Evolutionary conservation across 371 early-diverging fungal species (phyloP), one percentile per base, ranked within the genome.

Genomic region (Batrachochytrium dendrobatidis): DNA sequence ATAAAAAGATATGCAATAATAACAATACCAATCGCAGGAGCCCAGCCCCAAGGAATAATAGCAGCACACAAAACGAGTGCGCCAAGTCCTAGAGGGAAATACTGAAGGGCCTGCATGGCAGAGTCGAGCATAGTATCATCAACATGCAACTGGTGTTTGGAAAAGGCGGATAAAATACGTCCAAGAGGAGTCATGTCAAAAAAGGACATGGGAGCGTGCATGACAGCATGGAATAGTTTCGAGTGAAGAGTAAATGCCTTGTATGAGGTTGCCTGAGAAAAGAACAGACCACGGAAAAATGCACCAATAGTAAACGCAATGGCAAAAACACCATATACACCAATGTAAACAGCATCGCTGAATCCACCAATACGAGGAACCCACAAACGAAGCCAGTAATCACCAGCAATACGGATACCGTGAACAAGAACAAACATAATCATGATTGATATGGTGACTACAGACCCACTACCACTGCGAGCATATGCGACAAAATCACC

Each of bases 161-260:
- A 73, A 61, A 83, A 80, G 7, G 72, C 73, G 6, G 69, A 68
- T 44, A 69, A 61, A 55, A 79, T 74, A 31, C 71, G 66, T 6
- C 94, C 94, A 17, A 91, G 69, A 0, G 92, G 97, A 1, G 92
- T 94, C 0, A 87, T 84, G 63, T 93, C 90, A 63, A 88, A 91
- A 65, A 91, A 95, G 0, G 83, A 75, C 90, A 92, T 92, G 20
- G 95, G 94, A 10, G 92, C 86, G 8, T 82, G 79, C 28, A 77
- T 56, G 10, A 74, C 62, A 39, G 72, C 54, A 17, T 63, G 35
- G 60, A 80, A 76, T 48, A 82, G 74, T 5, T 62, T 48, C 34
- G 75, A 66, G 59, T 81, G 81, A 29, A 83, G 60, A 1, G 58
- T 64, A 25, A 58, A 62, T 2, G 78, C 65, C 64, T 76, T 77